phyloP scores from a whole-genome alignment of 1,284 basidiomycete genomes.

The Volvariella volvacea region DNA sequence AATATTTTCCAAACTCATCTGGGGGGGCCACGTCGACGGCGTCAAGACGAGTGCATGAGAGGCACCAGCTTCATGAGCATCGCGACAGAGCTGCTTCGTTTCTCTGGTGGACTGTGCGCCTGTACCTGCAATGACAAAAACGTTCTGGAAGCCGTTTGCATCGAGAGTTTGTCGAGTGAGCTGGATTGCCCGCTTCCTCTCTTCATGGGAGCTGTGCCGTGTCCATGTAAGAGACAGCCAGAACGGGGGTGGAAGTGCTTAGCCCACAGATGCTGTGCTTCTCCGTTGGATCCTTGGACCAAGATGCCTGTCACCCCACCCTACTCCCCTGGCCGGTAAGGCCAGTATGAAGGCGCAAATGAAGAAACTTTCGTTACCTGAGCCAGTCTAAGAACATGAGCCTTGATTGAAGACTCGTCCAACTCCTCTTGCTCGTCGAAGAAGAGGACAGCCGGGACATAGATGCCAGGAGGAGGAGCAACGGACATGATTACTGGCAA shows the following conservation, averaged over 20 bases:
- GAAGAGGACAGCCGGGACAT: slow-evolving; percentile 72
- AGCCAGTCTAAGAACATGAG: slow-evolving; percentile 64
- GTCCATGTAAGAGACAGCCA: slow-evolving; percentile 1
- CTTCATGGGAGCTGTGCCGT: slow-evolving; percentile 28
- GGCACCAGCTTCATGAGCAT: slow-evolving; percentile 79
- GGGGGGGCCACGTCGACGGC: slow-evolving; percentile 59
- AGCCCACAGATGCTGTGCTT: slow-evolving; percentile 67
- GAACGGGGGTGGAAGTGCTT: not conserved
- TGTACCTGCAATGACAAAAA: slow-evolving; percentile 79
- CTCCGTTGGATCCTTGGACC: slow-evolving; percentile 73
- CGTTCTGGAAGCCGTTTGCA: slow-evolving; percentile 59
- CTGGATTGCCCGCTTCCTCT: slow-evolving; percentile 55
- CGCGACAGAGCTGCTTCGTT: slow-evolving; percentile 72
- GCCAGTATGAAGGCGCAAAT: not conserved
- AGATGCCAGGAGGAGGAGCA: slow-evolving; percentile 56
- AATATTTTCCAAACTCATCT: slow-evolving; percentile 58
- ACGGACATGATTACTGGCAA: slow-evolving; percentile 19
- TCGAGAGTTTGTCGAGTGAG: slow-evolving; percentile 72
- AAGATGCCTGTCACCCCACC: slow-evolving; percentile 70
- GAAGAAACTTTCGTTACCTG: slow-evolving; percentile 28
- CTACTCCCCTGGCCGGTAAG: slow-evolving; percentile 21
- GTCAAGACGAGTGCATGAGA: slow-evolving; percentile 72
- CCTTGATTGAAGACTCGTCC: slow-evolving; percentile 50
- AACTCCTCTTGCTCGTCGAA: slow-evolving; percentile 61
- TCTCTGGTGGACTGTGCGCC: slow-evolving; percentile 79